These are phyloP conservation scores for Phlebiopsis flavidoalba DNA, from an alignment of 768 basidiomycete species.

Conservation along the genomic window DNA sequence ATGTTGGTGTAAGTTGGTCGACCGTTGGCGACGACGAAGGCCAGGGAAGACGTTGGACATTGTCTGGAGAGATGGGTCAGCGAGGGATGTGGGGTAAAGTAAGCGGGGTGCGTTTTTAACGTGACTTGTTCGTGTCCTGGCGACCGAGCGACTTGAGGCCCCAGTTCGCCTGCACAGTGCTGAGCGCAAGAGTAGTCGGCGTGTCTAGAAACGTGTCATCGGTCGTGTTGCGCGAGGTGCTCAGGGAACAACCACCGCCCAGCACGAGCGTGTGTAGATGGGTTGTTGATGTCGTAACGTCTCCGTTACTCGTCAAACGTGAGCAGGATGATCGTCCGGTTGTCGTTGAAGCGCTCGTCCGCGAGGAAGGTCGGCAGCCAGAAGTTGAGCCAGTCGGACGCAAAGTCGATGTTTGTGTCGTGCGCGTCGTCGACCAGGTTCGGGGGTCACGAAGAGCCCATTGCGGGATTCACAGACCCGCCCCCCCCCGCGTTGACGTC, in stretches of 20 bases:
- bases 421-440: conserved; percentile 57
- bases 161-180: conserved; percentile 60
- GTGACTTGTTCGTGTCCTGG: conserved; percentile 49
- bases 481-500: conserved; percentile 44
- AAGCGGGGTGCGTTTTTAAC: conserved; percentile 7
- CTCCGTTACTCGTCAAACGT: conserved; percentile 57
- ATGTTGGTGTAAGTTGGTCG: conserved; percentile 40
- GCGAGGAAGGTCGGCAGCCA: conserved; percentile 50
- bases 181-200: conserved; percentile 54
- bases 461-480: conserved; percentile 40
- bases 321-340: conserved; percentile 50
- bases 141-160: conserved; percentile 54
- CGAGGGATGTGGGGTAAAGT: not conserved
- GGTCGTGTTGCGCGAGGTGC: conserved; percentile 33
- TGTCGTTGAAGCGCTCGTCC: conserved; percentile 47
- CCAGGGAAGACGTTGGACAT: conserved; percentile 50
- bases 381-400: conserved; percentile 38
- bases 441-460: conserved; percentile 61
- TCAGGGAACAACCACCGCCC: conserved; percentile 39
- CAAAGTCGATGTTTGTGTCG: conserved; percentile 50
- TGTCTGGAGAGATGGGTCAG: conserved; percentile 15
- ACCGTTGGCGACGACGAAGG: conserved; percentile 41
- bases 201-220: conserved; percentile 56
- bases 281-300: conserved; percentile 37
- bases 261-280: conserved; percentile 39